phyloP scores from a whole-genome alignment of 1,284 basidiomycete species.

The Sporisorium reilianum region DNA sequence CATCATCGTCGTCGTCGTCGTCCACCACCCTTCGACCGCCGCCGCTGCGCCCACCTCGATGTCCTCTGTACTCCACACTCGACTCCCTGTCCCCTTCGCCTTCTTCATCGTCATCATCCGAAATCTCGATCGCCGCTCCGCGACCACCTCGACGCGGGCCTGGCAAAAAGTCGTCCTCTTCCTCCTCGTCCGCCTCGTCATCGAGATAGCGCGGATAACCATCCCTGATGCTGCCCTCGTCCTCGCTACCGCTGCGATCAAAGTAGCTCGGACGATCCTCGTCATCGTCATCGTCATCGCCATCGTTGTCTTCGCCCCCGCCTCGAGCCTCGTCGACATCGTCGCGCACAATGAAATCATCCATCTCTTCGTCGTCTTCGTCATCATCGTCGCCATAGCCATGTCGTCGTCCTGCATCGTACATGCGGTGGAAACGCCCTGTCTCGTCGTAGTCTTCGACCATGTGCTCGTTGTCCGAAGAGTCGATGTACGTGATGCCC shows the following conservation, averaged over 20 bases:
- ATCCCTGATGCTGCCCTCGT: slow-evolving; percentile 1
- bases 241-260: background rate
- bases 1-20: slow-evolving; percentile 9
- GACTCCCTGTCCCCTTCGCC: slow-evolving; percentile 15
- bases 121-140: slow-evolving; percentile 35
- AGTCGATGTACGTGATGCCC: slow-evolving; percentile 10
- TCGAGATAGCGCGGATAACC: background rate
- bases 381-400: background rate
- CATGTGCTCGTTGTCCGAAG: slow-evolving; percentile 13
- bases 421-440: background rate
- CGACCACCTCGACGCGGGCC: slow-evolving; percentile 26
- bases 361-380: slow-evolving; percentile 38
- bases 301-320: too few species aligned
- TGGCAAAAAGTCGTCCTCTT: slow-evolving; percentile 40
- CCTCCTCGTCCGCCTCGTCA: slow-evolving; percentile 32
- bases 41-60: slow-evolving; percentile 7
- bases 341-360: slow-evolving; percentile 38
- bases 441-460: slow-evolving; percentile 5
- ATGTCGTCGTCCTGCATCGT: background rate
- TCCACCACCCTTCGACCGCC: slow-evolving; percentile 1
- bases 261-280: background rate
- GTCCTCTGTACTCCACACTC: slow-evolving; percentile 30
- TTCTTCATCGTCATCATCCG: slow-evolving; percentile 28
- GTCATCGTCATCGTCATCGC: slow-evolving; percentile 1
- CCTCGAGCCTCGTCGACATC: slow-evolving; percentile 1